Percentiles rank a stretch among this genome's conserved stretches.
Conservation (phyloP, 2,329 filamentous ascomycete species). For the Zasmidium cellare region DNA sequence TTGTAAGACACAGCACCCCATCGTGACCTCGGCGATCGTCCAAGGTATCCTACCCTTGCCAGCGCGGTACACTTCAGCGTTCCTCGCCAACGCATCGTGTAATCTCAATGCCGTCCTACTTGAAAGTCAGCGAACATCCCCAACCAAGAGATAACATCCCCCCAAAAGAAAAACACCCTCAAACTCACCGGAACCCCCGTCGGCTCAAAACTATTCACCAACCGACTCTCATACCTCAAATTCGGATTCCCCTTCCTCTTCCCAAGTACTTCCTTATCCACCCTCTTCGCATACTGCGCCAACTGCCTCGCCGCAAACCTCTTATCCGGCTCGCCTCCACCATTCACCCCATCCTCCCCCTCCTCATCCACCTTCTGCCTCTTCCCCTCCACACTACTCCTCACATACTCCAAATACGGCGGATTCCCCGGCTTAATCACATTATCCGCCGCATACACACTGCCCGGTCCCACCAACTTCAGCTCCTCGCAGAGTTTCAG, state of each 20-base stretch:
- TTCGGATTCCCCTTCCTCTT: slow-evolving; percentile 59
- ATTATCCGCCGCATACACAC: slow-evolving; percentile 68
- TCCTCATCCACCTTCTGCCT: slow-evolving; percentile 40
- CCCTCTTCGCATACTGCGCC: slow-evolving; percentile 50
- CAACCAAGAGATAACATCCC: neutral
- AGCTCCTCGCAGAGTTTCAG: slow-evolving; percentile 75
- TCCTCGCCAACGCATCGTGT: slow-evolving; percentile 55
- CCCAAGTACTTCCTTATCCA: slow-evolving; percentile 46
- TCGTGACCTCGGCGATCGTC: no score
- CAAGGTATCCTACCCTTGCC: no score
- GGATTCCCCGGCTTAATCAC: slow-evolving; percentile 72
- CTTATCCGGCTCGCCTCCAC: slow-evolving; percentile 34
- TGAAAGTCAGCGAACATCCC: slow-evolving; percentile 20
- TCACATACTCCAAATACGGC: slow-evolving; percentile 69
- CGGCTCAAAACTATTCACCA: slow-evolving; percentile 67
- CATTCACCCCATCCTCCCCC: neutral
- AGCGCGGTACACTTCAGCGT: neutral
- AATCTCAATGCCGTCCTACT: slow-evolving; percentile 66
- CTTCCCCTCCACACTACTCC: slow-evolving; percentile 65
- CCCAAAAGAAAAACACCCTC: neutral
- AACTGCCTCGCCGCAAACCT: slow-evolving; percentile 47
- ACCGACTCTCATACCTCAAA: slow-evolving; percentile 63
- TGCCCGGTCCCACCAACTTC: slow-evolving; percentile 62
- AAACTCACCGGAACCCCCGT: slow-evolving; percentile 63
- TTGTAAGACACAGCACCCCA: no score